Evolutionary conservation across 2,329 filamentous ascomycete species (phyloP), one percentile per base, ranked within the genome.

Genomic region (Beauveria varroae): DNA sequence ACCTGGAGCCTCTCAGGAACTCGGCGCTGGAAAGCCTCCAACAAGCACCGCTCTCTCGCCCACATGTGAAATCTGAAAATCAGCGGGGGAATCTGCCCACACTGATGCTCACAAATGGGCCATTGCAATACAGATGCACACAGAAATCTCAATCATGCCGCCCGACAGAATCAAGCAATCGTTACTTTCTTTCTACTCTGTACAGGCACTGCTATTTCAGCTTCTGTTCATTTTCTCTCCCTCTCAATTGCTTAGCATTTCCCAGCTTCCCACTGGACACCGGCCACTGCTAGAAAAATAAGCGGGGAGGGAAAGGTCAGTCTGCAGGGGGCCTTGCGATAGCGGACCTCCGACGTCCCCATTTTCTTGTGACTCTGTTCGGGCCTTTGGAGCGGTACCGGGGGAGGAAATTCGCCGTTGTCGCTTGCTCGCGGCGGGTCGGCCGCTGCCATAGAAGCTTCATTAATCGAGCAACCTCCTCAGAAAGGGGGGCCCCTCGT

Each of bases 351-450:
- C 28, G 28, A 58, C 20, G 28, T 51, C 44, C 22, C 26, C 26
- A 51, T 51, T 41, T 40, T 41, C 37, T 41, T 50, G 22, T 58
- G 56, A 58, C 56, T 58, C 55, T 58, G 28, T 50, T 30, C n/a
- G 16, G 34, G 24, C 10, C 57, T 50, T 59, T 49, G 40, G 57
- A 59, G 57, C 57, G 57, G 57, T 59, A 53, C 57, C 57, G 57
- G 57, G 58, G 49, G 18, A 30, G 8, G 34, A 10, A 37, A 16
- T 14, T 12, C 49, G 49, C 30, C 30, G 49, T 52, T 37, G 49
- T 52, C 49, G 49, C 49, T n/a, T 37, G 26, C 49, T 50, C 26
- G 16, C 30, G 49, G n/a, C 28, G 28, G 28, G 46, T 14, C 34
- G 34, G 34, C 34, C 34, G 34, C 34, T 37, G 34, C 34, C 34